A percentile compares a stretch with the other conserved stretches of the same genome.
Conservation (phyloP, 768 basidiomycete species). For the Chalciporus piperatus region DNA sequence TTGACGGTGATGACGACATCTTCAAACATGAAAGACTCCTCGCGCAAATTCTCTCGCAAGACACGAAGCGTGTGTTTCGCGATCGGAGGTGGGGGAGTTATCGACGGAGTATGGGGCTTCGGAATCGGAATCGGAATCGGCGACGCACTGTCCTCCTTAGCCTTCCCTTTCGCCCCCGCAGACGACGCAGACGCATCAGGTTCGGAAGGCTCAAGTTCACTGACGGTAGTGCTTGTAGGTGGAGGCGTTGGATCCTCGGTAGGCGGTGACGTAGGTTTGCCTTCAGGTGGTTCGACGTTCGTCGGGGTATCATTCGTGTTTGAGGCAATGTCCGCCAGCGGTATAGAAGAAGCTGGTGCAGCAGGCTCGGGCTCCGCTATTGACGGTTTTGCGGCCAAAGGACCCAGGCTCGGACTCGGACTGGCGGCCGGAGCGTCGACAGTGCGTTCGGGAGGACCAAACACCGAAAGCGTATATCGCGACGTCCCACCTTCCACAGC, state of each 20-base stretch:
- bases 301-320: slow-evolving; percentile 3
- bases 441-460: slow-evolving; percentile 1
- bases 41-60: slow-evolving; percentile 18
- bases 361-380: background rate
- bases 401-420: background rate
- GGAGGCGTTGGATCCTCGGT: background rate
- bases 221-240: background rate
- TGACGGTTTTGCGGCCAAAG: background rate
- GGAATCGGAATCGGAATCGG: background rate
- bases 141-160: background rate
- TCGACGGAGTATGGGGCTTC: background rate
- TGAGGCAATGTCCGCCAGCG: background rate
- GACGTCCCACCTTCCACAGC: slow-evolving; percentile 5
- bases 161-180: background rate
- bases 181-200: background rate
- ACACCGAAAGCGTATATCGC: slow-evolving; percentile 19
- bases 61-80: slow-evolving; percentile 3
- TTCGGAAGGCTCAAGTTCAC: slow-evolving; percentile 4
- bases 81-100: background rate
- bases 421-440: background rate
- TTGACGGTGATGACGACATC: slow-evolving; percentile 17
- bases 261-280: background rate
- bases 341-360: background rate
- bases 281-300: background rate
- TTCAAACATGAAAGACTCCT: slow-evolving; percentile 23